Evolutionary conservation across 2,329 filamentous ascomycete genomes (phyloP).

Genomic region (Hypoxylon sp.): DNA sequence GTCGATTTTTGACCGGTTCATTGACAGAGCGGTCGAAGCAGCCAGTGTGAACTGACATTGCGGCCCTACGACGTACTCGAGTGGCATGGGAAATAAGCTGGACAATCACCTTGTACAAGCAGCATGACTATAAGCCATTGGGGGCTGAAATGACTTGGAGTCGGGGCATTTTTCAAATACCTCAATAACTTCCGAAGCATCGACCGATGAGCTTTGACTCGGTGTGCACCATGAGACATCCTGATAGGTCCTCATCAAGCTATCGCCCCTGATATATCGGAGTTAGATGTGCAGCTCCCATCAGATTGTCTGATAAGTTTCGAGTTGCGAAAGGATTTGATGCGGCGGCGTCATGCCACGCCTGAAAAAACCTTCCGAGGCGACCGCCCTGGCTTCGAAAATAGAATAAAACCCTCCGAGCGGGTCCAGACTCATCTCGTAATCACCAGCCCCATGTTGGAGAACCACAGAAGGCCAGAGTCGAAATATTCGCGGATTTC

Average conservation of each 20-base stretch:
- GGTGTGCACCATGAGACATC: neutral
- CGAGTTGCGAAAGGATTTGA: neutral
- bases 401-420: slow-evolving; percentile 34
- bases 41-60: no score
- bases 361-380: slow-evolving; percentile 23
- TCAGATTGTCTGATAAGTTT: slow-evolving; percentile 5
- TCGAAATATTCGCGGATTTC: neutral
- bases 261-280: neutral
- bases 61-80: no score
- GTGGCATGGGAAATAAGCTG: no score
- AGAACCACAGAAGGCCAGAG: neutral
- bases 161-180: no score
- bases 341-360: neutral
- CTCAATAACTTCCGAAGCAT: slow-evolving; percentile 20
- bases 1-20: no score
- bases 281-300: neutral
- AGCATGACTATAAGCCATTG: no score
- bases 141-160: no score
- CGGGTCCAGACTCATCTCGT: slow-evolving; percentile 6
- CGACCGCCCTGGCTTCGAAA: neutral
- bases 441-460: slow-evolving; percentile 10
- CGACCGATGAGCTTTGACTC: neutral
- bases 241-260: slow-evolving; percentile 2
- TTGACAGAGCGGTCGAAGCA: no score
- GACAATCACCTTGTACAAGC: no score